Base-by-base conservation (phyloP, 306 rosid species). In the Amphicarpaea edgeworthii region DNA sequence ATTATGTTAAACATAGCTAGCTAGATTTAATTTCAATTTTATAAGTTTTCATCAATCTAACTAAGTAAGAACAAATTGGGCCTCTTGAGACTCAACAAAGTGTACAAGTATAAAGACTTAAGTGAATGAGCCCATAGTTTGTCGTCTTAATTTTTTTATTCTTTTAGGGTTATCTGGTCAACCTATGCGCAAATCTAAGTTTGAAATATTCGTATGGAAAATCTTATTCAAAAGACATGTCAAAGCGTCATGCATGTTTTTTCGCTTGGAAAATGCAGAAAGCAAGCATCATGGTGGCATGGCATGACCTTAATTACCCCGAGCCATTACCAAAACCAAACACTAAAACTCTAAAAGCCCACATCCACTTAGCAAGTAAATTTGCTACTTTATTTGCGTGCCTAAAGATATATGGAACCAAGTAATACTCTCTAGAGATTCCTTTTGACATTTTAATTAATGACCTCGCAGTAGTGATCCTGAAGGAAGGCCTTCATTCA, bases 201-300 rank as follows among this genome's bases (percentile, higher is more conserved):
- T 77, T 82, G 87, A 79, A 50, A 66, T 73, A n/a, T 50, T 85
- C 82, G 24, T 68, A 58, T 54, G 55, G 37, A 50, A 14, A 78
- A 54, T 62, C 16, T 51, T 32, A 16, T 21, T 72, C 76, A 65
- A 15, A 58, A 53, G 61, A 17, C 46, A 47, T 43, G 71, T 4
- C 46, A 60, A 16, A 1, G 55, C 50, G 42, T 11, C 32, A 28
- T 28, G 32, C 32, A 28, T 28, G 32, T 28, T 34, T 73, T 58
- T 77, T 66, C 9, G 58, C 60, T 68, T 60, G 43, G 34, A 61
- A 64, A 69, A 78, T 62, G 63, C 41, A 79, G 12, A 24, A 53
- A 66, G 60, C 40, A 15, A 47, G 21, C 23, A 16, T 46, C 19
- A 61, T 73, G 42, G 55, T 59, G 54, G 64, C 70, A 60, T 32